phyloP scores from a whole-genome alignment of 345 rosid species.

The Cardamine chenopodiifolia region DNA sequence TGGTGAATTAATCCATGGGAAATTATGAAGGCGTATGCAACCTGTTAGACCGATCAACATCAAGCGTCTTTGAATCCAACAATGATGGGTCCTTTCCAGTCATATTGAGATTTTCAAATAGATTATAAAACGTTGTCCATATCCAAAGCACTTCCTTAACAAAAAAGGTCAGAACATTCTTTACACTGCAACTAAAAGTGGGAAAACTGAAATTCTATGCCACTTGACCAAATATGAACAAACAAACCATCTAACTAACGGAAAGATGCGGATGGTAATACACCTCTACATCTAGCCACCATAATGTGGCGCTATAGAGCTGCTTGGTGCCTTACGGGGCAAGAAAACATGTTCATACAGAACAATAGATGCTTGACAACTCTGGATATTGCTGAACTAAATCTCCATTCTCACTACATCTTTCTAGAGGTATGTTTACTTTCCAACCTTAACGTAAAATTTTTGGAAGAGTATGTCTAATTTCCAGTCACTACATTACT shows the following conservation, averaged over 20 bases:
- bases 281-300: constrained; percentile 24
- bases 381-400: background rate
- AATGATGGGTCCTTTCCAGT: background rate
- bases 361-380: background rate
- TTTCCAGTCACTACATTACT: background rate
- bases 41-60: no score
- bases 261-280: constrained; percentile 6
- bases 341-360: background rate
- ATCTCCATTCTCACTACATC: background rate
- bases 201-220: background rate
- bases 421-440: background rate
- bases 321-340: background rate
- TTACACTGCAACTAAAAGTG: background rate
- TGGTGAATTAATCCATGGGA: constrained; percentile 1
- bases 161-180: constrained; percentile 9
- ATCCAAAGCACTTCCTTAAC: background rate
- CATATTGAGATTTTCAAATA: no score
- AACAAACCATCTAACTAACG: background rate
- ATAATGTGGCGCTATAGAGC: background rate
- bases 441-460: no score
- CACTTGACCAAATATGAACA: no score
- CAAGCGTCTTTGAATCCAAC: background rate
- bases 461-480: no score
- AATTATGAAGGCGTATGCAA: constrained; percentile 21
- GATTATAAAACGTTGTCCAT: background rate